A percentile compares a stretch with the other conserved stretches of the same genome.
Evolutionary conservation across 371 early-diverging fungal genomes (phyloP).

Genomic region (Lichtheimia hyalospora): DNA sequence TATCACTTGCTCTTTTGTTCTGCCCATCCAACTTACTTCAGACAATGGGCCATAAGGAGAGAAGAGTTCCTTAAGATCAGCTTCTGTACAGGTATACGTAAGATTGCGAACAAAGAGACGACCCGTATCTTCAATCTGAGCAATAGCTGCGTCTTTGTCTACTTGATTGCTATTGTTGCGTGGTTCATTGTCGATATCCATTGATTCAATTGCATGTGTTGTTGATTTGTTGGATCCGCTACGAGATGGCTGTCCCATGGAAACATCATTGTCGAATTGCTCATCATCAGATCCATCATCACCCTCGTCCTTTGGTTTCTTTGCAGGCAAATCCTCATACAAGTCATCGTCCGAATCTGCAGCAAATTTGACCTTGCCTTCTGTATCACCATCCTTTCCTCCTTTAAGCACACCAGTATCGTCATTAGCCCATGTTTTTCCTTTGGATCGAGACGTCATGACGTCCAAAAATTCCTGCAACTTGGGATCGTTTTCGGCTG

Average conservation of each 20-base stretch:
- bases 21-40: constrained; percentile 53
- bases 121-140: constrained; percentile 89
- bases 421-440: constrained; percentile 94
- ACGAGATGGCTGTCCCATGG: too few species aligned
- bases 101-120: constrained; percentile 93
- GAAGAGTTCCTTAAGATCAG: constrained; percentile 80
- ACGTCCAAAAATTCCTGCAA: constrained; percentile 89
- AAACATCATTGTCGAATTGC: neutral
- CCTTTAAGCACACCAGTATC: constrained; percentile 52
- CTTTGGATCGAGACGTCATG: constrained; percentile 74
- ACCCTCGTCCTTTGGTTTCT: constrained; percentile 15
- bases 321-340: constrained; percentile 66
- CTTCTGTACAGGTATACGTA: constrained; percentile 85
- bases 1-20: neutral
- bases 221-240: too few species aligned
- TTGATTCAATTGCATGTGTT: neutral
- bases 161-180: constrained; percentile 9
- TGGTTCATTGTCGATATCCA: constrained; percentile 9
- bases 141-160: constrained; percentile 25
- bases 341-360: constrained; percentile 69
- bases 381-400: constrained; percentile 44
- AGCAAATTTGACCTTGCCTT: constrained; percentile 58
- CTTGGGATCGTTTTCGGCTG: constrained; percentile 70
- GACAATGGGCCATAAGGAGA: constrained; percentile 86
- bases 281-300: constrained; percentile 4